These are phyloP conservation scores for Pyrenophora seminiperda DNA, from an alignment of 2,329 filamentous ascomycete species.

Conservation along the genomic window DNA sequence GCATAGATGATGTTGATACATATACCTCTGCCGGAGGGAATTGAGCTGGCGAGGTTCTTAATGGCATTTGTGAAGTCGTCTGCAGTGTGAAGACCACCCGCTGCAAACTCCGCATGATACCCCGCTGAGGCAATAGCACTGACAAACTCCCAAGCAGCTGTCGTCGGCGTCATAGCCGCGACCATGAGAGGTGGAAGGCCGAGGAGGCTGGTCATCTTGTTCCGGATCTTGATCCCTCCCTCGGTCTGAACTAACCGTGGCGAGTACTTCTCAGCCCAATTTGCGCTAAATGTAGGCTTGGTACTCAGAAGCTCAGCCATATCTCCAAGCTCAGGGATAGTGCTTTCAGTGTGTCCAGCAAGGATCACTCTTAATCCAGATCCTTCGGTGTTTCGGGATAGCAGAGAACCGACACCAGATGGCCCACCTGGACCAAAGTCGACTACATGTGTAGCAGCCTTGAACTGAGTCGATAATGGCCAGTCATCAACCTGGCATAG, in stretches of 20 bases:
- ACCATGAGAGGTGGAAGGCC: conserved; percentile 88
- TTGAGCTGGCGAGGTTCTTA: conserved; percentile 80
- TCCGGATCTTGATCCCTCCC: conserved; percentile 14
- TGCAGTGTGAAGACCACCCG: conserved; percentile 86
- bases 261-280: neutral
- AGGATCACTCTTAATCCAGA: conserved; percentile 24
- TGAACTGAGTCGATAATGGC: conserved; percentile 22
- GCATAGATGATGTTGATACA: conserved; percentile 91
- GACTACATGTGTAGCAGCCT: conserved; percentile 21
- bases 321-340: conserved; percentile 4
- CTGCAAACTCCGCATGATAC: conserved; percentile 90
- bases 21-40: conserved; percentile 85
- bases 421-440: conserved; percentile 32
- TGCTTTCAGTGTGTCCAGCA: conserved; percentile 19
- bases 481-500: conserved; percentile 27
- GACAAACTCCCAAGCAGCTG: conserved; percentile 89
- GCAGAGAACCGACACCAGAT: conserved; percentile 24
- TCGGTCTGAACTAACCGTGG: conserved; percentile 14
- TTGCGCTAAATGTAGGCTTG: conserved; percentile 1
- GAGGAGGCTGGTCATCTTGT: conserved; percentile 77
- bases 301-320: conserved; percentile 1
- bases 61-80: conserved; percentile 83
- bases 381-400: conserved; percentile 22
- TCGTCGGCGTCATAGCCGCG: conserved; percentile 90
- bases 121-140: conserved; percentile 91